A percentile compares a stretch with the other conserved stretches of the same genome.
Conservation (phyloP, 2,329 filamentous ascomycete species). For the Cercospora zeina region DNA sequence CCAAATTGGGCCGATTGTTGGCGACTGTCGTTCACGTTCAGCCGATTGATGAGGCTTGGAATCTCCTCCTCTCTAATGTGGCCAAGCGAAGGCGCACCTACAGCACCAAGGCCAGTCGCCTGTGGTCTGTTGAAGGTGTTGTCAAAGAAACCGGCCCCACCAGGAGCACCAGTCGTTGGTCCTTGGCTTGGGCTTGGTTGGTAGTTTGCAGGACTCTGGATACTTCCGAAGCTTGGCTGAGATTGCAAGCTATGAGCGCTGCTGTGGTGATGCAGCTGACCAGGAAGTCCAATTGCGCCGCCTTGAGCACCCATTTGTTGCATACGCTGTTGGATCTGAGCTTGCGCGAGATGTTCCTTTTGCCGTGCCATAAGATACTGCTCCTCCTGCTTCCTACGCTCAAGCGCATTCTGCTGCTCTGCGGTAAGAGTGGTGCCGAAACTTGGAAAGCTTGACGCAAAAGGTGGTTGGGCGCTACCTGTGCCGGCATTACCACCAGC, state of each 20-base stretch:
- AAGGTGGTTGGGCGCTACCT: conserved; percentile 65
- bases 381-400: conserved; percentile 95
- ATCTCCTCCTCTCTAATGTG: conserved; percentile 68
- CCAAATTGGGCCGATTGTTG: conserved; percentile 53
- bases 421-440: conserved; percentile 96
- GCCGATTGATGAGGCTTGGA: conserved; percentile 62
- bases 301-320: conserved; percentile 55
- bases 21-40: conserved; percentile 56
- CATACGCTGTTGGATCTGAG: conserved; percentile 74
- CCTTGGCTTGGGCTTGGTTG: conserved; percentile 60
- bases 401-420: conserved; percentile 95
- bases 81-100: conserved; percentile 49
- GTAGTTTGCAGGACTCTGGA: conserved; percentile 72
- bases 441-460: conserved; percentile 90
- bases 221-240: conserved; percentile 93
- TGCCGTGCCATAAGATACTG: conserved; percentile 96
- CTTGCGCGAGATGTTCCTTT: conserved; percentile 85
- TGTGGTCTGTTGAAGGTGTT: conserved; percentile 49
- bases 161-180: conserved; percentile 31
- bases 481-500: conserved; percentile 15
- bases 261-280: conserved; percentile 82
- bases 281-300: conserved; percentile 44
- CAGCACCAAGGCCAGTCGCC: conserved; percentile 47
- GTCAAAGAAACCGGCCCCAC: conserved; percentile 66
- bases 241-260: conserved; percentile 95